Evolutionary conservation across 108 stramenopile genomes (phyloP).

Genomic region (Ochromonas danica): DNA sequence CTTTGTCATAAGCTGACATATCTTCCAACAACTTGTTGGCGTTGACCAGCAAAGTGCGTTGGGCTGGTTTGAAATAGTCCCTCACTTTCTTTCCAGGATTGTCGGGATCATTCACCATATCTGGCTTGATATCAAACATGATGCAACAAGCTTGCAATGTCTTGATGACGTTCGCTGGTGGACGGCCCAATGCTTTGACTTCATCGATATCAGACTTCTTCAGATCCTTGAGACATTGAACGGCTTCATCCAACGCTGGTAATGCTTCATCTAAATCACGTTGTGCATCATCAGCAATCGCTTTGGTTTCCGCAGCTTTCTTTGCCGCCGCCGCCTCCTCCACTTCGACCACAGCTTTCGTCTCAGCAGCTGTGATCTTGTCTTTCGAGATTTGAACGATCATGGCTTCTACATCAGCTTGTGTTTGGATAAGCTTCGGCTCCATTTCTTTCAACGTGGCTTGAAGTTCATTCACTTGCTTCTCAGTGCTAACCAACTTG

Average conservation of each 20-base stretch:
- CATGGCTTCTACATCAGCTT: slow-evolving; percentile 53
- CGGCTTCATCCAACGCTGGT: slow-evolving; percentile 53
- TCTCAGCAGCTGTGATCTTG: slow-evolving; percentile 52
- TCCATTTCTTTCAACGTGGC: slow-evolving; percentile 56
- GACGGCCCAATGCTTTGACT: slow-evolving; percentile 51
- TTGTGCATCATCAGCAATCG: slow-evolving; percentile 57
- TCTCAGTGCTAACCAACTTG: slow-evolving; percentile 54
- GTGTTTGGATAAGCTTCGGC: slow-evolving; percentile 54
- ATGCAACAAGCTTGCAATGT: slow-evolving; percentile 56
- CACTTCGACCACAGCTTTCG: slow-evolving; percentile 38
- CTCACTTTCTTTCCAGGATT: slow-evolving; percentile 57
- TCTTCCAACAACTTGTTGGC: slow-evolving; percentile 57
- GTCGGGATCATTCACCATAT: slow-evolving; percentile 52
- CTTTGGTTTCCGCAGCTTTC: slow-evolving; percentile 54
- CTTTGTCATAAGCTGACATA: slow-evolving; percentile 63
- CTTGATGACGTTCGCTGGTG: slow-evolving; percentile 53
- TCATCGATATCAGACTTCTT: slow-evolving; percentile 57
- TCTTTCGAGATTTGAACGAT: slow-evolving; percentile 53
- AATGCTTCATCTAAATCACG: slow-evolving; percentile 54
- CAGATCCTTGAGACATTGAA: slow-evolving; percentile 56
- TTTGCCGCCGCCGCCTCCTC: slow-evolving; percentile 52
- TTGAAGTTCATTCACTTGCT: slow-evolving; percentile 54
- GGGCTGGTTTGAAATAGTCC: slow-evolving; percentile 60
- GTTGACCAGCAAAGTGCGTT: slow-evolving; percentile 55
- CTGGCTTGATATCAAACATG: slow-evolving; percentile 58